Evolutionary conservation across 106 monocot genomes (phyloP).

Genomic region (Phalaenopsis aphrodite): DNA sequence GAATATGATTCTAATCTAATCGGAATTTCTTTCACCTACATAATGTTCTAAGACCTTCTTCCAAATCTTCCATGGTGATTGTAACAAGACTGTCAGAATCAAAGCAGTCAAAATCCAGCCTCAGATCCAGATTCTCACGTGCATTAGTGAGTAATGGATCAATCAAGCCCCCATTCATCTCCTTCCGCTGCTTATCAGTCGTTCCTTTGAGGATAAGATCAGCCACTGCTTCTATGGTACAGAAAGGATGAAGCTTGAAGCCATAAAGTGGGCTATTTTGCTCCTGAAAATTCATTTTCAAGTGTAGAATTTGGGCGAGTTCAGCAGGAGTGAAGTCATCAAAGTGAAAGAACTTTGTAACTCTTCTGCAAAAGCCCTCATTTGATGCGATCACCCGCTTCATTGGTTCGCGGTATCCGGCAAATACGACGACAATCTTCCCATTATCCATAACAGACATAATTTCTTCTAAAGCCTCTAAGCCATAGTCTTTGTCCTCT

Average conservation of each 20-base stretch:
- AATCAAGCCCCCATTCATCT: constrained; percentile 83
- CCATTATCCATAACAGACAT: constrained; percentile 97
- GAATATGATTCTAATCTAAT: not conserved
- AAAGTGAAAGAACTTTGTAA: constrained; percentile 87
- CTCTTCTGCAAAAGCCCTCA: constrained; percentile 86
- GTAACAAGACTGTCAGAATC: constrained; percentile 55
- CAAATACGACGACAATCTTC: constrained; percentile 80
- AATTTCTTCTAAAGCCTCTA: constrained; percentile 93
- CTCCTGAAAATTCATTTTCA: constrained; percentile 61
- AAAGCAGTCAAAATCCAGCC: constrained; percentile 69
- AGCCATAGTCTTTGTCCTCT: constrained; percentile 90
- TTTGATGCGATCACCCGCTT: constrained; percentile 81
- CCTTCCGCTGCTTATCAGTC: constrained; percentile 51
- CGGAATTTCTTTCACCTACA: constrained; percentile 11
- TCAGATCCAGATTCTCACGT: constrained; percentile 72
- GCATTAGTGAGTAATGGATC: constrained; percentile 75
- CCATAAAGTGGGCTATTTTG: constrained; percentile 49
- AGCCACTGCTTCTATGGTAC: constrained; percentile 41
- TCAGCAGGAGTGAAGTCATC: constrained; percentile 65
- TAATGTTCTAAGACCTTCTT: constrained; percentile 47
- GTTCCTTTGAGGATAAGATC: constrained; percentile 38
- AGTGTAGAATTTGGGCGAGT: constrained; percentile 64
- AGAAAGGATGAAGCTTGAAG: constrained; percentile 76
- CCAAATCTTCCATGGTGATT: constrained; percentile 76
- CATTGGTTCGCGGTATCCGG: constrained; percentile 92